Evolutionary conservation across 176 grass and related monocot species (phyloP).

Genomic region (Hyparrhenia diplandra): DNA sequence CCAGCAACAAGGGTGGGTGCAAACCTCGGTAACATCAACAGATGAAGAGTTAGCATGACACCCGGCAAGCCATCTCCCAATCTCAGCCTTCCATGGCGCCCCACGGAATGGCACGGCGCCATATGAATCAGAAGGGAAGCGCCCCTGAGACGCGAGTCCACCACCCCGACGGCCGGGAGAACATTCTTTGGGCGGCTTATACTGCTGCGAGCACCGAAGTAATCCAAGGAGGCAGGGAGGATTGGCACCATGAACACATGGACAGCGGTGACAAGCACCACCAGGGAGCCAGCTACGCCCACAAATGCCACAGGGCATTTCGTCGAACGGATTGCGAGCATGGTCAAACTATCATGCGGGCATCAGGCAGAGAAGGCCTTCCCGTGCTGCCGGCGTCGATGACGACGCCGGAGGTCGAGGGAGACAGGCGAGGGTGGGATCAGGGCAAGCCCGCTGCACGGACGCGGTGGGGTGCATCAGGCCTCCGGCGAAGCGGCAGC

Average conservation of each 20-base stretch:
- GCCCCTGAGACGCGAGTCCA: constrained; percentile 36
- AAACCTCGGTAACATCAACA: constrained; percentile 62
- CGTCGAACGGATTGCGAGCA: constrained; percentile 34
- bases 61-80: constrained; percentile 73
- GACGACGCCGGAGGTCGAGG: not conserved
- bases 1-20: not conserved
- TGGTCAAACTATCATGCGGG: constrained; percentile 10
- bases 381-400: not conserved
- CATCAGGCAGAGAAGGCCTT: not conserved
- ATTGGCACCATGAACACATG: constrained; percentile 61
- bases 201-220: constrained; percentile 17
- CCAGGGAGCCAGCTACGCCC: constrained; percentile 31
- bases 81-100: constrained; percentile 66
- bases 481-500: not conserved
- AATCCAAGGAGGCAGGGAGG: constrained; percentile 49
- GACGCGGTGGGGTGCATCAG: not conserved
- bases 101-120: constrained; percentile 45
- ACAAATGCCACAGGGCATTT: constrained; percentile 47
- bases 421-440: not conserved
- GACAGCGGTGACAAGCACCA: constrained; percentile 33
- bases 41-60: constrained; percentile 41
- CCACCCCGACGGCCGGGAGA: not conserved
- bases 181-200: constrained; percentile 1
- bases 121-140: constrained; percentile 49
- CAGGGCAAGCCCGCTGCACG: not conserved